A percentile compares a stretch with the other conserved stretches of the same genome.
Conservation (phyloP, 2,329 filamentous ascomycete genomes). For the Anthostomella pinea region DNA sequence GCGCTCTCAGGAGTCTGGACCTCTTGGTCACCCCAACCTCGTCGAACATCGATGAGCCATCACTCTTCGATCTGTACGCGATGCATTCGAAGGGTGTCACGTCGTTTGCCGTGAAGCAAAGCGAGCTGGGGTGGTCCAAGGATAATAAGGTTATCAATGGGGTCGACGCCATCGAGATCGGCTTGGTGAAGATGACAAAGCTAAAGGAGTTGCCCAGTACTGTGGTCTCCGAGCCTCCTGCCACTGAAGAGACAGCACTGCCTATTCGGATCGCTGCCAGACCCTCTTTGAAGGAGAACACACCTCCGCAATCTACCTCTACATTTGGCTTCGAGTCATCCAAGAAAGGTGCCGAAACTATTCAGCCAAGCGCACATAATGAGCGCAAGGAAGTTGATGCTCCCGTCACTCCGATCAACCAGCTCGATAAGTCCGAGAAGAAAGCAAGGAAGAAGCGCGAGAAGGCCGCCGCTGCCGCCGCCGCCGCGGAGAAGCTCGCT, state of each 20-base stretch:
- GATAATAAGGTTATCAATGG: slow-evolving; percentile 83
- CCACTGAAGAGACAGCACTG: slow-evolving; percentile 38
- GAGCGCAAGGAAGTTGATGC: slow-evolving; percentile 30
- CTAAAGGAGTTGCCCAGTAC: slow-evolving; percentile 53
- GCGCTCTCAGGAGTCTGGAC: slow-evolving; percentile 83
- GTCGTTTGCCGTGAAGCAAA: slow-evolving; percentile 79
- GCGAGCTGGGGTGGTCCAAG: slow-evolving; percentile 86
- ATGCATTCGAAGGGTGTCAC: slow-evolving; percentile 99
- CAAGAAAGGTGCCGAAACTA: slow-evolving; percentile 25
- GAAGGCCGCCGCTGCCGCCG: slow-evolving; percentile 54
- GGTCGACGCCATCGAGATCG: slow-evolving; percentile 72
- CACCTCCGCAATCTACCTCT: slow-evolving; percentile 18
- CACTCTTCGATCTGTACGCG: slow-evolving; percentile 90
- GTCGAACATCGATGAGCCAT: slow-evolving; percentile 64
- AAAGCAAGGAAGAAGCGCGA: slow-evolving; percentile 39
- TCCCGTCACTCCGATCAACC: slow-evolving; percentile 26
- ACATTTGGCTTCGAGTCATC: slow-evolving; percentile 22
- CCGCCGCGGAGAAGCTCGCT: slow-evolving; percentile 42
- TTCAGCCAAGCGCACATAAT: slow-evolving; percentile 14
- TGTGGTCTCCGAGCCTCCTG: slow-evolving; percentile 45
- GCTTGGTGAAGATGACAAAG: slow-evolving; percentile 71
- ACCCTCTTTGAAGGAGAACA: slow-evolving; percentile 27
- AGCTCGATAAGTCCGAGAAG: slow-evolving; percentile 33
- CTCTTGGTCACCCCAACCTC: slow-evolving; percentile 71
- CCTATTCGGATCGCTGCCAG: slow-evolving; percentile 26